Percentiles rank a stretch among this genome's conserved stretches.
Evolutionary conservation across 192 early-diverging fungal genomes (phyloP).

Genomic region (Coemansia sp.): DNA sequence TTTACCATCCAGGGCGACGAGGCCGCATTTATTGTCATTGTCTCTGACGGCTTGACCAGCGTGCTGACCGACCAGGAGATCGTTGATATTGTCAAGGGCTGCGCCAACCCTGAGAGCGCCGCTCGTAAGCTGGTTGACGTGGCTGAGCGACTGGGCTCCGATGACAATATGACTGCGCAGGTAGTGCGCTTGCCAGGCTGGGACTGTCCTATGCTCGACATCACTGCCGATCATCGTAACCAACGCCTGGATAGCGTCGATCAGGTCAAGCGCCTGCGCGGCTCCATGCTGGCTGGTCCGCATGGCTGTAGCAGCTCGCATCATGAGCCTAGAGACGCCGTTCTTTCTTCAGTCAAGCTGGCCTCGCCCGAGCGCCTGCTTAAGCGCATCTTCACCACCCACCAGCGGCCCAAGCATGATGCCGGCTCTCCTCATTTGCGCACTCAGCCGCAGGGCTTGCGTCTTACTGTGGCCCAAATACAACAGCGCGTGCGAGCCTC

Average conservation of each 20-base stretch:
- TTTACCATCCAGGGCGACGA: slow-evolving; percentile 60
- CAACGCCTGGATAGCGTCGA: slow-evolving; percentile 63
- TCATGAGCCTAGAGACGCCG: slow-evolving; percentile 17
- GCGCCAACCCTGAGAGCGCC: slow-evolving; percentile 58
- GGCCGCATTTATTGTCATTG: slow-evolving; percentile 69
- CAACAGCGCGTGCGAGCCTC: slow-evolving; percentile 54
- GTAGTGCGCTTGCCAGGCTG: slow-evolving; percentile 73
- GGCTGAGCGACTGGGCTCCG: slow-evolving; percentile 67
- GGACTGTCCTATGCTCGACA: slow-evolving; percentile 67
- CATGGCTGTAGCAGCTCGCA: slow-evolving; percentile 31
- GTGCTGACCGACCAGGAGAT: slow-evolving; percentile 78
- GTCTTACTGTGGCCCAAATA: slow-evolving; percentile 45
- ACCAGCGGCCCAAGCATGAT: slow-evolving; percentile 39
- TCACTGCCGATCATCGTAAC: slow-evolving; percentile 65
- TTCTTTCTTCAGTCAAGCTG: slow-evolving; percentile 14
- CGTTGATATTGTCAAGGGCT: slow-evolving; percentile 69
- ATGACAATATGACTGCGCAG: slow-evolving; percentile 73
- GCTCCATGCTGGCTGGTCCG: slow-evolving; percentile 49
- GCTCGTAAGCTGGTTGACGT: slow-evolving; percentile 64
- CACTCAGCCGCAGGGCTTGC: slow-evolving; percentile 9
- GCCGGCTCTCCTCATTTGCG: background rate
- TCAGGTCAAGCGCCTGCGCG: slow-evolving; percentile 43
- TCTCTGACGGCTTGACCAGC: slow-evolving; percentile 71
- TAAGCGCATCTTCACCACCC: slow-evolving; percentile 50
- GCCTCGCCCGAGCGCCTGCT: slow-evolving; percentile 50